Base-by-base conservation (phyloP, 164 flowering plant genomes). In the Protea cynaroides region DNA sequence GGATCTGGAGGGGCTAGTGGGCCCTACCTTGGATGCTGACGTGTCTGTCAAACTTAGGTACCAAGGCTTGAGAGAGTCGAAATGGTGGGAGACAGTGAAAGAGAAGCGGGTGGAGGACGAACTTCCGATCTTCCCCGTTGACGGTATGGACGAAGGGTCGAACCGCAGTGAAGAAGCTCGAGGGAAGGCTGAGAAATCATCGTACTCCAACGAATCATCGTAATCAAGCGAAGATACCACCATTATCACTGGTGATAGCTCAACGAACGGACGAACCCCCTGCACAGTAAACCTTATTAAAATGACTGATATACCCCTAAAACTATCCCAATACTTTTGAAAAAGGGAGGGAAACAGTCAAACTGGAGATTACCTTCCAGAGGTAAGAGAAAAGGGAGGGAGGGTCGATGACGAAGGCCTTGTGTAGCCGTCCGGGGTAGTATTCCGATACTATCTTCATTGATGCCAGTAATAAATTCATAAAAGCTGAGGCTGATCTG, bases 51-150 rank as follows among this genome's bases (percentile, higher is more conserved):
- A 69, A 56, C 84, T 71, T 63, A 95, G 88, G 80, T 92, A 82
- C 99, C 99, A 95, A 0, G 99, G 99, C 65, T 92, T 95, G 70
- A 95, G 79, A 1, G 99, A 84, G 83, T 92, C 97, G 51, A 79
- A 76, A 29, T 83, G 78, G 72, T 84, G 94, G 34, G 88, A 80
- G 25, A 90, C 97, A 8, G 91, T 82, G 87, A 92, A 88, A 56
- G 98, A 68, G 76, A 92, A 92, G n/a, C 98, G 81, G 8, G 97
- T 86, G 29, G 99, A 95, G 7, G 96, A 74, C 65, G 85, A 85
- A 7, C 91, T 60, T 13, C 99, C 99, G 37, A 86, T 65, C 81
- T 84, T 86, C 34, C 82, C 73, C 68, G 85, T 64, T 23, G 87
- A 76, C 61, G 80, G 62, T 25, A 75, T 63, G 1, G 90, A 72